Percentiles rank a stretch among this genome's conserved stretches.
Evolutionary conservation across 108 stramenopile species (phyloP).

Genomic region (Fragilariopsis cylindrus): DNA sequence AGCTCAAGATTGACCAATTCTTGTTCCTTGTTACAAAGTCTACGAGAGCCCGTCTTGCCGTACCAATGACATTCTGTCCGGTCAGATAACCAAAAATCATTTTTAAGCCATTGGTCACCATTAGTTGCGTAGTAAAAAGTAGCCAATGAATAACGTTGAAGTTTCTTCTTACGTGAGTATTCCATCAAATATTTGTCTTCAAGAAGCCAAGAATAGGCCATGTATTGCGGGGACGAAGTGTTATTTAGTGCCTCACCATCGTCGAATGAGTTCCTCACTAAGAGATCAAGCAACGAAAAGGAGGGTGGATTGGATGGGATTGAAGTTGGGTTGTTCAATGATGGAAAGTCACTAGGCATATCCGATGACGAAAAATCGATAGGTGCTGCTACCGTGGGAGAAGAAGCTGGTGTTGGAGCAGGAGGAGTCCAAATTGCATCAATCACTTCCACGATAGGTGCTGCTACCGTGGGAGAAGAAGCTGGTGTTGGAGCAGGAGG

Average conservation of each 20-base stretch:
- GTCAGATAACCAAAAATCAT: conserved; percentile 25
- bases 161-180: conserved; percentile 14
- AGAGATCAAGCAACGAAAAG: conserved; percentile 15
- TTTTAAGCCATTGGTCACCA: conserved; percentile 44
- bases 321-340: background rate
- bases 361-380: background rate
- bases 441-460: background rate
- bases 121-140: conserved; percentile 44
- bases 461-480: background rate
- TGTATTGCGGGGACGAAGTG: conserved; percentile 24
- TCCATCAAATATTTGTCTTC: background rate
- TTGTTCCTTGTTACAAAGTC: background rate
- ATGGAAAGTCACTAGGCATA: background rate
- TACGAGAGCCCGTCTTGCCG: conserved; percentile 1
- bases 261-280: conserved; percentile 29
- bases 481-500: conserved; percentile 8
- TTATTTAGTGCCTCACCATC: conserved; percentile 30
- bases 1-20: conserved; percentile 29
- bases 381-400: background rate
- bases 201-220: conserved; percentile 32
- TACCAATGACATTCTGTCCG: conserved; percentile 40
- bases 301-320: background rate
- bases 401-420: background rate
- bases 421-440: conserved; percentile 13
- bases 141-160: conserved; percentile 42